phyloP scores from a whole-genome alignment of 225 moss, liverwort and hornwort genomes.

The Bryum argenteum region DNA sequence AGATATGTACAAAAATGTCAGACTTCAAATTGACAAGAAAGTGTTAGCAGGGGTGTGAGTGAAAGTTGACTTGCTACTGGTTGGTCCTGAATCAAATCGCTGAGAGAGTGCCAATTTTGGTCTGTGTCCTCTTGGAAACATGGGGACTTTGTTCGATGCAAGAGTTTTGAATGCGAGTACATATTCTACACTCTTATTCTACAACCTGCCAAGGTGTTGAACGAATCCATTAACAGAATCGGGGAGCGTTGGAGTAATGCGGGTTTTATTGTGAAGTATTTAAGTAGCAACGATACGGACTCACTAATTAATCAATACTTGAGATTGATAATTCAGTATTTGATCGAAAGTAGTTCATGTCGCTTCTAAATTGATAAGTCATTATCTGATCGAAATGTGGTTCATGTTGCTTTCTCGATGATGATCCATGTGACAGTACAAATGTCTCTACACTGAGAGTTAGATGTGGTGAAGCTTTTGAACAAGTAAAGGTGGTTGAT shows the following conservation, averaged over 20 bases:
- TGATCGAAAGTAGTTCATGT: too few relatives aligned
- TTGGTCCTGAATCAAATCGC: constrained; percentile 1
- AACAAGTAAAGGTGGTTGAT: too few relatives aligned
- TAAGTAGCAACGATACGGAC: neutral
- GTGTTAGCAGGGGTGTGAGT: neutral
- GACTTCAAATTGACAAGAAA: constrained; percentile 16
- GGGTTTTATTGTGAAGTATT: neutral
- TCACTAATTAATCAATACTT: neutral
- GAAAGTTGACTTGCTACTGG: neutral
- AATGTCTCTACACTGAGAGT: too few relatives aligned
- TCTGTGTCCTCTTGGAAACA: neutral
- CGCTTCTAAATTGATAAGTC: too few relatives aligned
- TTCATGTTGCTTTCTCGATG: neutral
- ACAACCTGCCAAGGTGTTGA: neutral
- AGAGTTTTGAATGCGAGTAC: neutral
- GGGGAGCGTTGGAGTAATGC: neutral
- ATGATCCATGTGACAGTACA: too few relatives aligned
- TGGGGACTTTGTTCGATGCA: neutral
- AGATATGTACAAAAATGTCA: constrained; percentile 1
- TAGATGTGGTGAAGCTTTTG: too few relatives aligned
- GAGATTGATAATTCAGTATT: too few relatives aligned
- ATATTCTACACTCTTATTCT: too few relatives aligned
- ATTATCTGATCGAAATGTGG: too few relatives aligned
- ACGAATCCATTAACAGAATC: neutral
- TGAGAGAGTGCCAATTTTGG: neutral